Conservation (phyloP, 1,284 basidiomycete species). For the Stygiomarasmius scandens region DNA sequence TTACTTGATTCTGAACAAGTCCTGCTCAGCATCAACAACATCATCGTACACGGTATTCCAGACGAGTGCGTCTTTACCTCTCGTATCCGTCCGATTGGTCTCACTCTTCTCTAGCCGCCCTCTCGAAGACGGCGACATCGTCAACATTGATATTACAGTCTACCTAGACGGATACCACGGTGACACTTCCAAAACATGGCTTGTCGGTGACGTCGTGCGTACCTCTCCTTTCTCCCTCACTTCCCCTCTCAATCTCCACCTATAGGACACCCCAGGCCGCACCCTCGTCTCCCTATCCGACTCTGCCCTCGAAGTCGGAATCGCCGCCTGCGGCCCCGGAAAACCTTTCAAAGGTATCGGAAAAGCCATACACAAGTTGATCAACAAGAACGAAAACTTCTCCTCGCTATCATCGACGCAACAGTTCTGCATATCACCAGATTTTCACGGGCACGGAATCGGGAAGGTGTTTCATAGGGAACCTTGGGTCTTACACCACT, state of each 20-base stretch:
- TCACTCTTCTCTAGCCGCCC: slow-evolving; percentile 56
- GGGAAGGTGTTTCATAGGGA: slow-evolving; percentile 80
- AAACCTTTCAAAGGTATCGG: slow-evolving; percentile 77
- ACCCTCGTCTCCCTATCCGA: slow-evolving; percentile 66
- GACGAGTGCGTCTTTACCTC: slow-evolving; percentile 59
- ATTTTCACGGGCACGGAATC: slow-evolving; percentile 88
- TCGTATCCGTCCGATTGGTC: slow-evolving; percentile 1
- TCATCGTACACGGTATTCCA: slow-evolving; percentile 86
- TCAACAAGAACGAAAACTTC: slow-evolving; percentile 29
- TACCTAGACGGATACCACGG: slow-evolving; percentile 83
- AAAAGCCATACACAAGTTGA: slow-evolving; percentile 65
- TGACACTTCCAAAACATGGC: slow-evolving; percentile 82
- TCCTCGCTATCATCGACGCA: background rate
- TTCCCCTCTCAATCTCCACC: background rate
- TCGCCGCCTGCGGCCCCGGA: slow-evolving; percentile 78
- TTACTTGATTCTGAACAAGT: background rate
- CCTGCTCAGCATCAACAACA: slow-evolving; percentile 73
- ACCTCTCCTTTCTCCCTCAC: background rate
- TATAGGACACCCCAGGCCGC: slow-evolving; percentile 62
- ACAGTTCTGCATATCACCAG: slow-evolving; percentile 63
- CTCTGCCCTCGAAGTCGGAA: slow-evolving; percentile 73
- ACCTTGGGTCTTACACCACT: slow-evolving; percentile 81
- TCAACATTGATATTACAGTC: slow-evolving; percentile 86
- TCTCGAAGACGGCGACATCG: slow-evolving; percentile 77
- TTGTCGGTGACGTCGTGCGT: slow-evolving; percentile 74